These are phyloP conservation scores for Wickerhamiella parazyma DNA, from an alignment of 805 yeast species.

Conservation along the genomic window DNA sequence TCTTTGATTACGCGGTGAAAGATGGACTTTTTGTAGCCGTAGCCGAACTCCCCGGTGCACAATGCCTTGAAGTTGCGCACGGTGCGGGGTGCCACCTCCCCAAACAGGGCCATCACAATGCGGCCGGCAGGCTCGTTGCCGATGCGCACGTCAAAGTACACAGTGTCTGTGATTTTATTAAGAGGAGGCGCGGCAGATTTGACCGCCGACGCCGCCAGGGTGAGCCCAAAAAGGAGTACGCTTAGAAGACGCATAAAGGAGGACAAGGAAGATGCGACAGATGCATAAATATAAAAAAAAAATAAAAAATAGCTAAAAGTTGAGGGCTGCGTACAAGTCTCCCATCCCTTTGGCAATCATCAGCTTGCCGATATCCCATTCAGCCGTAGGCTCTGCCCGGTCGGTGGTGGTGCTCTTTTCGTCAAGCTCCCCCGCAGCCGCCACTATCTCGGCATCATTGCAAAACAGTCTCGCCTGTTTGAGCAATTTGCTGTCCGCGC, in stretches of 20 bases:
- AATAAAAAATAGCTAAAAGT: not conserved
- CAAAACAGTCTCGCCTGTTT: not conserved
- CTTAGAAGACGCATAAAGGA: not conserved
- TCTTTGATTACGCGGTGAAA: conserved; percentile 54
- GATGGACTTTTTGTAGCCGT: conserved; percentile 53
- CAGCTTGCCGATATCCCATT: not conserved
- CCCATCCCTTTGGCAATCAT: not conserved
- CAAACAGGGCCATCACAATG: conserved; percentile 63
- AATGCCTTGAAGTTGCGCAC: conserved; percentile 65
- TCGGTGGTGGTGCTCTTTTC: no score
- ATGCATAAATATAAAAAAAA: no score
- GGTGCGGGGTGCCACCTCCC: conserved; percentile 63
- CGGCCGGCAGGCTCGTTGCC: conserved; percentile 59
- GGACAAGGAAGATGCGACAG: not conserved
- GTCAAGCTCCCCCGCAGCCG: not conserved
- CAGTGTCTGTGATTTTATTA: conserved; percentile 36
- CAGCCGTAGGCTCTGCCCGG: not conserved
- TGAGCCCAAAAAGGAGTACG: not conserved
- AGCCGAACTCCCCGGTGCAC: conserved; percentile 56
- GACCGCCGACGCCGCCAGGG: not conserved
- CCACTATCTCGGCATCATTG: not conserved
- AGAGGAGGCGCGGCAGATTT: not conserved
- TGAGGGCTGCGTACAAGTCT: not conserved
- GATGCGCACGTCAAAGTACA: conserved; percentile 60
- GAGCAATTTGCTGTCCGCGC: not conserved